Evolutionary conservation across 2,329 filamentous ascomycete genomes (phyloP).

Genomic region (Esteya vermicola): DNA sequence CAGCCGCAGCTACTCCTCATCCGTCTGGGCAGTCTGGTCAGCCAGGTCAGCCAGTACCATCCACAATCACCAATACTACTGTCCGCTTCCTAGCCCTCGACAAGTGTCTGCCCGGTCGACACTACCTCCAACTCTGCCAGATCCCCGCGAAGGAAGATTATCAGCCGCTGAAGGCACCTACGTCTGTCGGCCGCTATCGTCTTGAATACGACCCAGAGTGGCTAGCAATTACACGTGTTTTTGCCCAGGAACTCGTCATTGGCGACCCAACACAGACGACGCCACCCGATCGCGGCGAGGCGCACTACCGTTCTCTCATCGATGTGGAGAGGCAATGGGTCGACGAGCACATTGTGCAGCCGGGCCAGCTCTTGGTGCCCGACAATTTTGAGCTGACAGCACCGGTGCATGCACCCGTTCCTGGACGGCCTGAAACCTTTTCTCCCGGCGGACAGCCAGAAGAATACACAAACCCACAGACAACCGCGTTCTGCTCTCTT

Average conservation of each 20-base stretch:
- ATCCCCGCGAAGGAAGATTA: slow-evolving; percentile 21
- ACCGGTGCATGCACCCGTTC: slow-evolving; percentile 44
- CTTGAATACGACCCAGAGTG: slow-evolving; percentile 86
- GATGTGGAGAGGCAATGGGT: slow-evolving; percentile 65
- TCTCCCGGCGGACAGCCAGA: slow-evolving; percentile 40
- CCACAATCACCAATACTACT: slow-evolving; percentile 59
- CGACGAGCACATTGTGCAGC: slow-evolving; percentile 53
- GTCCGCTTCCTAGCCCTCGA: slow-evolving; percentile 83
- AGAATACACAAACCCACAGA: slow-evolving; percentile 84
- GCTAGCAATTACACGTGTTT: slow-evolving; percentile 82
- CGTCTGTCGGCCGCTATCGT: slow-evolving; percentile 26
- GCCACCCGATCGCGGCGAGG: slow-evolving; percentile 52
- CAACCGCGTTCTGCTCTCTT: slow-evolving; percentile 63
- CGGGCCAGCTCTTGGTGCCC: slow-evolving; percentile 53
- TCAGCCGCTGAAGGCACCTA: background rate
- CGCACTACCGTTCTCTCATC: slow-evolving; percentile 53
- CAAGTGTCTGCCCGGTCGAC: slow-evolving; percentile 68
- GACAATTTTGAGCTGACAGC: slow-evolving; percentile 67
- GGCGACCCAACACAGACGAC: slow-evolving; percentile 38
- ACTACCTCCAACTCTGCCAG: slow-evolving; percentile 70
- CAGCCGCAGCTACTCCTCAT: slow-evolving; percentile 14
- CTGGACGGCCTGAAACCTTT: slow-evolving; percentile 28
- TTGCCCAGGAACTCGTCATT: slow-evolving; percentile 50
- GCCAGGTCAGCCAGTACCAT: slow-evolving; percentile 50
- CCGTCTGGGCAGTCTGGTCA: slow-evolving; percentile 5